Percentiles rank a stretch among this genome's conserved stretches.
Conservation (phyloP, 2,329 filamentous ascomycete species). For the Colletotrichum cereale region DNA sequence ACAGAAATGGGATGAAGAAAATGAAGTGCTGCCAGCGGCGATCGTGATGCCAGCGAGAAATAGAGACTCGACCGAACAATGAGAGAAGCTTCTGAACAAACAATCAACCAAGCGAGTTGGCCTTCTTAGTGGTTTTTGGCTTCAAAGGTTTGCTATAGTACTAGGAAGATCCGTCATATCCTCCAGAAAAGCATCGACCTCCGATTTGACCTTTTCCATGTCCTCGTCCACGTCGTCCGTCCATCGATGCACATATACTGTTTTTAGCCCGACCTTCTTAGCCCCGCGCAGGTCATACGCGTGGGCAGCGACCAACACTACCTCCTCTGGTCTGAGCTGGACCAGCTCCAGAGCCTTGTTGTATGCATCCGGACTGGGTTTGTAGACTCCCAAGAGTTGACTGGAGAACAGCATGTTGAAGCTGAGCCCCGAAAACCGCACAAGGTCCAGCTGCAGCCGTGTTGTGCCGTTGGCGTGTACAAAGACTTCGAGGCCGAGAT, state of each 20-base stretch:
- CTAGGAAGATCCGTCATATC: conserved; percentile 41
- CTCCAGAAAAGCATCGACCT: conserved; percentile 53
- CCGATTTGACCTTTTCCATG: conserved; percentile 53
- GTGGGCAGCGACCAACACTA: conserved; percentile 66
- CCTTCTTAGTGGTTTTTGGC: background rate
- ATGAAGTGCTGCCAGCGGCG: background rate
- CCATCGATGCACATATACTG: conserved; percentile 64
- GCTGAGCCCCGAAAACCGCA: conserved; percentile 57
- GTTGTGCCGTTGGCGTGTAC: conserved; percentile 68
- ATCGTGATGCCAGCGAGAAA: background rate
- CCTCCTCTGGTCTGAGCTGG: conserved; percentile 58
- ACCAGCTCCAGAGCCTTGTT: conserved; percentile 58
- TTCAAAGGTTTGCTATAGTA: conserved; percentile 29
- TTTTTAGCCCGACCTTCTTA: conserved; percentile 61
- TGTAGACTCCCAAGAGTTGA: conserved; percentile 62
- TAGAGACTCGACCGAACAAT: background rate
- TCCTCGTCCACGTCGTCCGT: conserved; percentile 66
- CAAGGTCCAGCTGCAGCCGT: conserved; percentile 66
- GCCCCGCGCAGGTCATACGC: conserved; percentile 66
- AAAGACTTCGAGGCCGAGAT: conserved; percentile 56
- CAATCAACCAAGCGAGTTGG: background rate
- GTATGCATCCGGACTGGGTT: conserved; percentile 63
- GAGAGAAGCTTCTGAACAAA: background rate
- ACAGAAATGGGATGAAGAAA: background rate
- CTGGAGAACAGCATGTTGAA: conserved; percentile 67